A percentile compares a stretch with the other conserved stretches of the same genome.
Evolutionary conservation across 2,329 filamentous ascomycete species (phyloP).

Genomic region (Paraconiothyrium sp.): DNA sequence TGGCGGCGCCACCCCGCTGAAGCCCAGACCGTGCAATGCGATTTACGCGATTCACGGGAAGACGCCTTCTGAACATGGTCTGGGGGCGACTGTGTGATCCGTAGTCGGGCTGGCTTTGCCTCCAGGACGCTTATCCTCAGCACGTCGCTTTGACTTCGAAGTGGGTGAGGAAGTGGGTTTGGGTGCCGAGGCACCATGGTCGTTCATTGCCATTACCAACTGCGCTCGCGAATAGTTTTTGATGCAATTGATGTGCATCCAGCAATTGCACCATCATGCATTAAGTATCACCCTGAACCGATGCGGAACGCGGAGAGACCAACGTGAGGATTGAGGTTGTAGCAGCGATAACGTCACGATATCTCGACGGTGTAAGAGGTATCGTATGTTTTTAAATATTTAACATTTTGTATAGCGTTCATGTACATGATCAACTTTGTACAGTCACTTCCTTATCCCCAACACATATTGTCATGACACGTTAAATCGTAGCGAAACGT

Average conservation of each 20-base stretch:
- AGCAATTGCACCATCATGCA: neutral
- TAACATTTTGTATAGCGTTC: constrained; percentile 10
- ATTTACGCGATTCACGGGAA: neutral
- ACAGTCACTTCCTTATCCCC: neutral
- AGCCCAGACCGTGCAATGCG: neutral
- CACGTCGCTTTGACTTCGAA: too few species aligned
- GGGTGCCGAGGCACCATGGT: neutral
- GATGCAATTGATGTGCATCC: too few species aligned
- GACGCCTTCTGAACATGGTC: neutral
- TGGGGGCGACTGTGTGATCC: neutral
- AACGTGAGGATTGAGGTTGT: neutral
- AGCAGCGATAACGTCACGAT: neutral
- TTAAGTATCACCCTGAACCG: neutral
- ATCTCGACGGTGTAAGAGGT: neutral
- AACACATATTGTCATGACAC: constrained; percentile 7
- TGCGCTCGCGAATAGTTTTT: neutral
- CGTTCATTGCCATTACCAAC: neutral
- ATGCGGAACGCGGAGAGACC: neutral
- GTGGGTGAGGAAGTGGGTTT: too few species aligned
- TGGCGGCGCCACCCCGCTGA: neutral
- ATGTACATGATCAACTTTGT: constrained; percentile 1
- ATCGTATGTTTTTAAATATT: neutral
- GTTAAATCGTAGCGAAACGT: constrained; percentile 30
- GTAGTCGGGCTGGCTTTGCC: neutral
- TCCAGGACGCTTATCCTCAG: neutral